These are phyloP conservation scores for Nowakowskiella sp. DNA, from an alignment of 192 early-diverging fungal genomes.

Conservation along the genomic window DNA sequence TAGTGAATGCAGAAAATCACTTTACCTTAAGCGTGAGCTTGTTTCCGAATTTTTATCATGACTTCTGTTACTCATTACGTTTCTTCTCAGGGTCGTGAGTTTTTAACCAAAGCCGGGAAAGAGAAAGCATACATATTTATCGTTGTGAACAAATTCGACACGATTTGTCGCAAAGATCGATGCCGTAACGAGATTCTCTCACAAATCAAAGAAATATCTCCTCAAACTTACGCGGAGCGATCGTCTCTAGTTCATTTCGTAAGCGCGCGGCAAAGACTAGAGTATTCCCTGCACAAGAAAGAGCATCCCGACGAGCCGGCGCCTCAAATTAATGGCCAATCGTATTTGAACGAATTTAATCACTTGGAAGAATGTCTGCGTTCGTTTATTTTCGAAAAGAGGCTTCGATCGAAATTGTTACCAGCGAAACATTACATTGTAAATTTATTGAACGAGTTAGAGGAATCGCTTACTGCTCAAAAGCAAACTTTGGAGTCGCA, in stretches of 20 bases:
- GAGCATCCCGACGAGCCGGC: conserved; percentile 15
- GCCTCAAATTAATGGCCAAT: not conserved
- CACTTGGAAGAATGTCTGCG: conserved; percentile 79
- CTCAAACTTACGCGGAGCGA: conserved; percentile 80
- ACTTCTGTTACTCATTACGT: not conserved
- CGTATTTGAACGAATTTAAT: conserved; percentile 54
- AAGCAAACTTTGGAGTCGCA: conserved; percentile 61
- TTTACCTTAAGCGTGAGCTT: conserved; percentile 86
- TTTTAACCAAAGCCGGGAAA: conserved; percentile 91
- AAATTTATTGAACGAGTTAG: conserved; percentile 79
- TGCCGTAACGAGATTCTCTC: conserved; percentile 91
- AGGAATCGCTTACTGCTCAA: conserved; percentile 57
- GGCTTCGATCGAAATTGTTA: conserved; percentile 84
- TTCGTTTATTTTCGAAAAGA: conserved; percentile 90
- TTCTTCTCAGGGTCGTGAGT: conserved; percentile 76
- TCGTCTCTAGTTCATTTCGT: conserved; percentile 97
- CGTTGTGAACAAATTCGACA: conserved; percentile 95
- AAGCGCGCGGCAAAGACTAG: conserved; percentile 46
- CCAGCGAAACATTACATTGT: conserved; percentile 87
- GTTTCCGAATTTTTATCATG: conserved; percentile 1
- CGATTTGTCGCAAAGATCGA: conserved; percentile 88
- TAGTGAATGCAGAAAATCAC: conserved; percentile 98
- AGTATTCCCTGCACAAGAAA: conserved; percentile 15
- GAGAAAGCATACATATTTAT: conserved; percentile 99
- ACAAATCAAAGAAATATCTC: conserved; percentile 93